Evolutionary conservation across 768 basidiomycete species (phyloP).

Genomic region (Tylopilus subfusipes): DNA sequence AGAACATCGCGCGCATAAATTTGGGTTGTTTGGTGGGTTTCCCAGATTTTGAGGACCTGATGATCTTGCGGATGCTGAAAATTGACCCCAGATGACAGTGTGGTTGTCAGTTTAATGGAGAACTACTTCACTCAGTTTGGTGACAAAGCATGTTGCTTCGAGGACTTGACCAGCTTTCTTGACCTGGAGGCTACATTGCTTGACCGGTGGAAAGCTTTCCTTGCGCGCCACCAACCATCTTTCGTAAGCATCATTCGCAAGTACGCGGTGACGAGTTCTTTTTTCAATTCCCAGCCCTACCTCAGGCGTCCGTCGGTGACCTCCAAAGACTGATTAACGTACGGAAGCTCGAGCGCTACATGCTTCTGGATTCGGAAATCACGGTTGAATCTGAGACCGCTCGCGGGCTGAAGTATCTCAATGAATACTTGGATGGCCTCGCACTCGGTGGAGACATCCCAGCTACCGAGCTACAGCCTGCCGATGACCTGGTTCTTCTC

Average conservation of each 20-base stretch:
- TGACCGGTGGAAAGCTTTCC: constrained; percentile 50
- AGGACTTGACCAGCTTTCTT: constrained; percentile 75
- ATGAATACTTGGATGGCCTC: constrained; percentile 65
- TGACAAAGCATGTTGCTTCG: constrained; percentile 82
- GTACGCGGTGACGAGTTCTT: constrained; percentile 7
- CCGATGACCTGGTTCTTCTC: constrained; percentile 79
- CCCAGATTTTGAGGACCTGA: neutral
- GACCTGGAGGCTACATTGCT: constrained; percentile 46
- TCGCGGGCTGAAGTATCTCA: constrained; percentile 49
- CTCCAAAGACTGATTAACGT: constrained; percentile 71
- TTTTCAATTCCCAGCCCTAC: constrained; percentile 16
- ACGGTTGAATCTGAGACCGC: constrained; percentile 54
- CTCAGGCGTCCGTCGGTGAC: constrained; percentile 48
- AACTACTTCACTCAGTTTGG: constrained; percentile 71
- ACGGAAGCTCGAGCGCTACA: constrained; percentile 69
- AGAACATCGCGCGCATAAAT: constrained; percentile 53
- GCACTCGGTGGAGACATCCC: constrained; percentile 63
- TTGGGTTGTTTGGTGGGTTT: constrained; percentile 43
- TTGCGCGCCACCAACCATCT: constrained; percentile 44
- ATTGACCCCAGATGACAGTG: constrained; percentile 39
- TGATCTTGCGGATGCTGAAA: constrained; percentile 1
- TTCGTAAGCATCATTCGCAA: constrained; percentile 40
- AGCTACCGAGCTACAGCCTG: constrained; percentile 78
- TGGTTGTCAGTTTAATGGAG: constrained; percentile 49
- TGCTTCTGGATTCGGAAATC: constrained; percentile 46